Base-by-base conservation (phyloP, 805 yeast genomes). In the Wickerhamomyces ciferrii region DNA sequence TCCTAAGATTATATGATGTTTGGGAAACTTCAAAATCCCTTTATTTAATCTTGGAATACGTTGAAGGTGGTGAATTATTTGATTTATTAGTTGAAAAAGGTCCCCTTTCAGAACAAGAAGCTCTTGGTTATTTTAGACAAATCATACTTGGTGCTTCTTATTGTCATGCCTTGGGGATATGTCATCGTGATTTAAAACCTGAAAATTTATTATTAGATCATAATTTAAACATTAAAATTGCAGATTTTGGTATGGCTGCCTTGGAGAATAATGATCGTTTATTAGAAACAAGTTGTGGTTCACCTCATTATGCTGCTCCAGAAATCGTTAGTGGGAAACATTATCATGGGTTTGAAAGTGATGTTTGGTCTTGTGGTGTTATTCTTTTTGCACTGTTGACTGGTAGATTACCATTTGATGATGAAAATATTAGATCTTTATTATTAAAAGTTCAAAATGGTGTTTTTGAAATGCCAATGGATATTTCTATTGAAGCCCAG, bases 1-100 rank as follows among this genome's bases (percentile, higher is more conserved):
- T 94, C 21, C 82, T 94, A 78, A 86, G 94, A 23, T 72, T 94
- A 36, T 94, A 90, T 62, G 99, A 94, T 61, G 99, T 94, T 21
- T 94, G 98, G 98, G 99, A 94, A 66, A 92, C 95, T 53, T 84
- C 89, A 53, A 89, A 88, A 60, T 96, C 92, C 49, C 72, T 94
- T 47, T 87, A 83, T 58, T 64, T 87, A 53, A 89, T 87, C 15
- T 67, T 87, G 43, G 95, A 87, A 61, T 87, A 85, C 61, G 92
- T 87, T 29, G 91, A 87, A 63, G 92, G 94, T n/a, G 95, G 95
- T 48, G 95, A 87, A 64, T 67, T 87, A 45, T 87, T 87, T 54
- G 94, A 87, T 58, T 74, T 82, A 50, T 68, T 87, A 46, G 89
- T 86, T 6, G 66, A 70, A 24, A 76, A 78, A 51, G 94, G 92